Conservation (phyloP, 306 rosid genomes). For the Delonix regia region DNA sequence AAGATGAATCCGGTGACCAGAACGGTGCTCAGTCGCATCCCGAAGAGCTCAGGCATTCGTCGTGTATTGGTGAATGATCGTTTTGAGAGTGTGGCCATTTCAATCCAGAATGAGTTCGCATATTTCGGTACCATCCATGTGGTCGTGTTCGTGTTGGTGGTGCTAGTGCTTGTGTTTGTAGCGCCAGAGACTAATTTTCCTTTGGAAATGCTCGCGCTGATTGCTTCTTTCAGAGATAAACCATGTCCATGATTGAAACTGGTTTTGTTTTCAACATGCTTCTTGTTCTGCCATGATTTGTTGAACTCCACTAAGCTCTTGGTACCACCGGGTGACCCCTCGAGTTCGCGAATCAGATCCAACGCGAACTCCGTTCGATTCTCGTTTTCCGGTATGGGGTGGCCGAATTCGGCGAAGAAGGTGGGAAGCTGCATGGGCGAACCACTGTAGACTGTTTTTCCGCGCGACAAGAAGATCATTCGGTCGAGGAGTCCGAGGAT, state of each 20-base stretch:
- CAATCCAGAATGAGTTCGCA: slow-evolving; percentile 75
- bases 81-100: slow-evolving; percentile 63
- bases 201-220: slow-evolving; percentile 78
- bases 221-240: slow-evolving; percentile 80
- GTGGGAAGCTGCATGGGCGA: slow-evolving; percentile 62
- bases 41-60: slow-evolving; percentile 74
- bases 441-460: slow-evolving; percentile 89
- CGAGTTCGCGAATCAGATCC: slow-evolving; percentile 88
- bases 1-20: slow-evolving; percentile 82
- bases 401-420: slow-evolving; percentile 79
- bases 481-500: slow-evolving; percentile 80
- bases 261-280: slow-evolving; percentile 15
- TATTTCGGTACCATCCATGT: slow-evolving; percentile 71
- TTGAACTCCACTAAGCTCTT: slow-evolving; percentile 79
- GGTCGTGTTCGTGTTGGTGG: slow-evolving; percentile 43
- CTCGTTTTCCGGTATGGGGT: slow-evolving; percentile 84
- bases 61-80: slow-evolving; percentile 65
- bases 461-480: slow-evolving; percentile 75
- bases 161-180: slow-evolving; percentile 39
- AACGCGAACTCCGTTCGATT: slow-evolving; percentile 92
- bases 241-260: neutral
- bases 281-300: slow-evolving; percentile 82
- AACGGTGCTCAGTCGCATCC: slow-evolving; percentile 75
- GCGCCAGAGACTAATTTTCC: slow-evolving; percentile 93
- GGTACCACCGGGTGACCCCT: slow-evolving; percentile 80